Base-by-base conservation (phyloP, 1,284 basidiomycete genomes). In the Ustilago sp. region DNA sequence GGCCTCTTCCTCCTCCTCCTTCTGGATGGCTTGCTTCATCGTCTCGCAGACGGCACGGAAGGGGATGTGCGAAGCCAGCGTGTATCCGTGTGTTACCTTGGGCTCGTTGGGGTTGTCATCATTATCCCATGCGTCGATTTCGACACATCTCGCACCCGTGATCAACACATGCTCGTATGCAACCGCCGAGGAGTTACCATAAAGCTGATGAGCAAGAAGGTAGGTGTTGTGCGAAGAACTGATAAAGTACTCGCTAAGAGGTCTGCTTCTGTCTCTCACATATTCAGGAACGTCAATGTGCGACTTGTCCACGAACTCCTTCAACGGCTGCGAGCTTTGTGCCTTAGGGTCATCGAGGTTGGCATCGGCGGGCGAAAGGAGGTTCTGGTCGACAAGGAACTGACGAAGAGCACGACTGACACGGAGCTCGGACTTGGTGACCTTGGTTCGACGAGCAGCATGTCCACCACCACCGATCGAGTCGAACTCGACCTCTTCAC, bases 101-200 rank as follows among this genome's bases (percentile, higher is more conserved):
- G 89, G 88, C 12, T 89, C 90, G 51, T 88, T 86, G 2, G 87
- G 86, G 5, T 89, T 88, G 28, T 74, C 58, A 0, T 82, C 81
- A 15, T 78, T 68, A 12, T 90, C 88, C 91, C 91, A 92, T 15
- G 90, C 90, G 77, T 92, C 91, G 64, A 92, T 91, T 82, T 92
- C 91, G 85, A 92, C 90, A 79, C 90, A 91, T 41, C 90, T 88
- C 5, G 88, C 89, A 52, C 88, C 88, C 5, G 89, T 88, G 32
- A 86, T 86, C 15, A 91, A 85, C 47, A 91, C 90, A 68, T 90
- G 88, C 4, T 87, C 88, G 80, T 92, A 92, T 0, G 88, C 88
- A 1, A 88, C 87, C 1, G 90, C 87, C 8, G 90, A 90, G 4
- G 90, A 87, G 39, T 87, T 87, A 3, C 91, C 91, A 32, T 90